These are phyloP conservation scores for Protomyces lactucae-debilis DNA, from an alignment of 1,139 yeast species.

Conservation along the genomic window DNA sequence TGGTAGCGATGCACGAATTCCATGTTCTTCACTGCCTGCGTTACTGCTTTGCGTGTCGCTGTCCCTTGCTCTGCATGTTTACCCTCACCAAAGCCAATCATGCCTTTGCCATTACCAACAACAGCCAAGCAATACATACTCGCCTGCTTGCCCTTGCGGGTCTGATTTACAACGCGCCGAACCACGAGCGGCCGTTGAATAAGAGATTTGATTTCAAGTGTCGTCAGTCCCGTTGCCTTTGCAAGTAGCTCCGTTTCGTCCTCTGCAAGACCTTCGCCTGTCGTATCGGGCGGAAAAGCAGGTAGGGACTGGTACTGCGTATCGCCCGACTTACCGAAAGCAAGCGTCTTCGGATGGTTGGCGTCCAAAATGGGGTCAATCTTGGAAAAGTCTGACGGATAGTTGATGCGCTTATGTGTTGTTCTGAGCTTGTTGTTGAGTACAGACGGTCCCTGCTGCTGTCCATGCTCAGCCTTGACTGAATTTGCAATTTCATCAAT, in stretches of 20 bases:
- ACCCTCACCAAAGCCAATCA: slow-evolving; percentile 94
- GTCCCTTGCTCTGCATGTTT: slow-evolving; percentile 74
- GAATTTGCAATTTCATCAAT: background rate
- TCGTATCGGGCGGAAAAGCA: slow-evolving; percentile 22
- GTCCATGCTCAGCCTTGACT: background rate
- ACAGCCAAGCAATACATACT: slow-evolving; percentile 81
- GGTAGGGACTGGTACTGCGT: background rate
- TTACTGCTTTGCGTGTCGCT: slow-evolving; percentile 81
- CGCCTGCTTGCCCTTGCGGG: slow-evolving; percentile 87
- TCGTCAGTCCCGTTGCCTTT: slow-evolving; percentile 17
- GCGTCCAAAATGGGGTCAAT: slow-evolving; percentile 28
- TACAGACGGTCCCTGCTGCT: background rate
- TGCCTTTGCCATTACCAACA: slow-evolving; percentile 90
- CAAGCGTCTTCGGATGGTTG: background rate
- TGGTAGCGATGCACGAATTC: slow-evolving; percentile 80
- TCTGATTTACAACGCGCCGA: slow-evolving; percentile 80
- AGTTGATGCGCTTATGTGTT: slow-evolving; percentile 32
- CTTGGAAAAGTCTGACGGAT: slow-evolving; percentile 41
- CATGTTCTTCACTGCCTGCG: slow-evolving; percentile 89
- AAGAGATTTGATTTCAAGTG: slow-evolving; percentile 19
- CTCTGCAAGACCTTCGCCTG: slow-evolving; percentile 22
- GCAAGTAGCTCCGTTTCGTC: slow-evolving; percentile 23
- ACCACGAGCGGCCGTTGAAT: slow-evolving; percentile 28
- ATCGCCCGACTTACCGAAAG: background rate
- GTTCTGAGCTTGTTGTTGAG: slow-evolving; percentile 16